Base-by-base conservation (phyloP, 2,329 filamentous ascomycete genomes). In the Botrytis fragariae region DNA sequence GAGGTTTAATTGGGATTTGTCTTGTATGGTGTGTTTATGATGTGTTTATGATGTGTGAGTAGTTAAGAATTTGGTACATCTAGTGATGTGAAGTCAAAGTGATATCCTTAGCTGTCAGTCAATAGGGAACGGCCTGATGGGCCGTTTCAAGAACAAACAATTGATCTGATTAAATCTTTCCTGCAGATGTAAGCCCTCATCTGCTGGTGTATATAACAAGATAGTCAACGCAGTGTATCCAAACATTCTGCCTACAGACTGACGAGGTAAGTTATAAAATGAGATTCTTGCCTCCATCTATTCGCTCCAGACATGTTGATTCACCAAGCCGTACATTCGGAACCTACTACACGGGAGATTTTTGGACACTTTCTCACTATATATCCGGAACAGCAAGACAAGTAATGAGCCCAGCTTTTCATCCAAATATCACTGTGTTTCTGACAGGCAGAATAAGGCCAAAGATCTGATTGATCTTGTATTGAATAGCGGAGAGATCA, bases 251-350 rank as follows among this genome's bases (percentile, higher is more conserved):
- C 25, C 25, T 16, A n/a, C 25, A 3, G 9, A 16, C 25, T 16
- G 25, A n/a, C 12, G 6, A 5, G 0, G 6, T 7, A 16, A n/a
- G 48, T n/a, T 0, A 16, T 2, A 7, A 1, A 51, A 51, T n/a
- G 48, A n/a, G 10, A 10, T 6, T 16, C 4, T n/a, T 7, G 48
- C 25, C 37, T 35, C n/a, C 64, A 77, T 76, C 89, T 9, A 86
- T 90, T 70, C 88, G 91, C 51, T 84, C 88, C 61, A 83, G 86
- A 2, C 85, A 89, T 77, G 84, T 88, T 3, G 85, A 84, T 18
- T 80, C 83, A 3, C 76, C 87, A 2, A 83, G 82, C 7, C 83
- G 82, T 29, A 77, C 85, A 2, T 82, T 90, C n/a, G 83, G 84
- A 9, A 77, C 84, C 14, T 86, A 84, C 0, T 83, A 81, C 83